Percentiles rank a stretch among this genome's conserved stretches.
Conservation (phyloP, 139 green algal species). For the Chlamydomonas schloesseri region DNA sequence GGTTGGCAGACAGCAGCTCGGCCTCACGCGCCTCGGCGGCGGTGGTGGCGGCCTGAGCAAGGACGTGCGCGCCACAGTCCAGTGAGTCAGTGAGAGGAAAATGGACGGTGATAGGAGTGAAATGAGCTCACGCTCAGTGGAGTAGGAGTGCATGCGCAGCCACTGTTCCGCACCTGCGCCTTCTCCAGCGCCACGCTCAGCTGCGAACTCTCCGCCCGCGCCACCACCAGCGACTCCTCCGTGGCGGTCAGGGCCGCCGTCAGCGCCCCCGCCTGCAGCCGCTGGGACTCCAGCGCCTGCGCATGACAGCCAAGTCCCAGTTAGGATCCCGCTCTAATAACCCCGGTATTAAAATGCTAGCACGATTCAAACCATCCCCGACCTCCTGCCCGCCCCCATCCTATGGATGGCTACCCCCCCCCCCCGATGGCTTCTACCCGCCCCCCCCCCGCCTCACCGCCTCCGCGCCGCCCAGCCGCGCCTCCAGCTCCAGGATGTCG, state of each 20-base stretch:
- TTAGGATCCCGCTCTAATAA: too few species aligned
- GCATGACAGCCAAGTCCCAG: not conserved
- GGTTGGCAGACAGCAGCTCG: not conserved
- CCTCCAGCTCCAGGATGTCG: not conserved
- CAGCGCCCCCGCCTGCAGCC: not conserved
- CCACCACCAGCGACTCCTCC: not conserved
- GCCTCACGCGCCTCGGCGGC: not conserved
- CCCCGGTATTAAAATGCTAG: too few species aligned
- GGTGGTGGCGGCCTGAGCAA: not conserved
- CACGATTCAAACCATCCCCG: too few species aligned
- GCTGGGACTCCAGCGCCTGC: slow-evolving; percentile 2
- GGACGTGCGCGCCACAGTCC: not conserved
- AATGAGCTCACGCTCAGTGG: too few species aligned
- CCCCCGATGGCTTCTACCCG: too few species aligned
- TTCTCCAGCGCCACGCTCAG: not conserved
- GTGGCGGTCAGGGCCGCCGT: not conserved
- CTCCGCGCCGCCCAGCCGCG: not conserved
- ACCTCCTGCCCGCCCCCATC: too few species aligned
- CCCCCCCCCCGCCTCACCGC: not conserved
- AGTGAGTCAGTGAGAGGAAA: too few species aligned
- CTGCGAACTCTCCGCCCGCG: not conserved
- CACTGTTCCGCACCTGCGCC: not conserved
- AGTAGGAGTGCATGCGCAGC: too few species aligned
- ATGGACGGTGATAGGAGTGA: too few species aligned
- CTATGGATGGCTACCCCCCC: too few species aligned